Percentiles rank a stretch among this genome's conserved stretches.
Conservation (phyloP, 345 rosid genomes). For the Carallia brachiata region DNA sequence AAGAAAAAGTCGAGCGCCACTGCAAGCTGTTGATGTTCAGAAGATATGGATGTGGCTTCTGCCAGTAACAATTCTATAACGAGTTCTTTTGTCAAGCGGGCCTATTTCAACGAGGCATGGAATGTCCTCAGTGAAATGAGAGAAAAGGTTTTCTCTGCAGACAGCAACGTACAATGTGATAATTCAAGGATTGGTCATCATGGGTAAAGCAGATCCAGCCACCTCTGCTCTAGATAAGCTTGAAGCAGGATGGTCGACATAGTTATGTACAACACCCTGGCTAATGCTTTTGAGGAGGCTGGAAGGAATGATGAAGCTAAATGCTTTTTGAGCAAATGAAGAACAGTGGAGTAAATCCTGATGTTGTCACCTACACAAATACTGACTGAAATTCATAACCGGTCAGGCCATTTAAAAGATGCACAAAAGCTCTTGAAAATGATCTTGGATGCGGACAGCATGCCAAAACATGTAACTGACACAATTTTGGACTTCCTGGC, state of each 20-base stretch:
- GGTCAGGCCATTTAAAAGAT: slow-evolving; percentile 67
- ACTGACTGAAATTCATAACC: slow-evolving; percentile 75
- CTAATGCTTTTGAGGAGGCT: slow-evolving; percentile 75
- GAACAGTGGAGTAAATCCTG: slow-evolving; percentile 62
- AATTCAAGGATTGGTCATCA: slow-evolving; percentile 80
- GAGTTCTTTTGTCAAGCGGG: slow-evolving; percentile 69
- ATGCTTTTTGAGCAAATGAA: slow-evolving; percentile 75
- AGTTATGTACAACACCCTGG: slow-evolving; percentile 74
- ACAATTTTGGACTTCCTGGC: too few species aligned
- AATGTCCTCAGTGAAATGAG: slow-evolving; percentile 72
- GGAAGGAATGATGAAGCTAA: slow-evolving; percentile 65
- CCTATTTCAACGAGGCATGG: slow-evolving; percentile 66
- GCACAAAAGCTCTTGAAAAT: slow-evolving; percentile 63
- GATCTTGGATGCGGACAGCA: slow-evolving; percentile 72
- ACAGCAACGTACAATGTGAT: slow-evolving; percentile 78
- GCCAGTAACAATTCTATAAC: slow-evolving; percentile 71
- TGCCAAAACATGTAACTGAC: slow-evolving; percentile 47
- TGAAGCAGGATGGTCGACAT: slow-evolving; percentile 68
- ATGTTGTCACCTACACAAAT: slow-evolving; percentile 76
- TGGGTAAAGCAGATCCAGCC: slow-evolving; percentile 85
- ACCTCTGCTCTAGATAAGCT: slow-evolving; percentile 64
- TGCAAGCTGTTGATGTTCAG: slow-evolving; percentile 80
- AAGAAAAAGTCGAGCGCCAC: slow-evolving; percentile 75
- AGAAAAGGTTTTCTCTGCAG: slow-evolving; percentile 56
- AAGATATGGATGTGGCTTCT: slow-evolving; percentile 51